Percentiles rank a stretch among this genome's conserved stretches.
These are phyloP conservation scores for Phytopythium litorale DNA, from an alignment of 352 stramenopile species.

Conservation along the genomic window DNA sequence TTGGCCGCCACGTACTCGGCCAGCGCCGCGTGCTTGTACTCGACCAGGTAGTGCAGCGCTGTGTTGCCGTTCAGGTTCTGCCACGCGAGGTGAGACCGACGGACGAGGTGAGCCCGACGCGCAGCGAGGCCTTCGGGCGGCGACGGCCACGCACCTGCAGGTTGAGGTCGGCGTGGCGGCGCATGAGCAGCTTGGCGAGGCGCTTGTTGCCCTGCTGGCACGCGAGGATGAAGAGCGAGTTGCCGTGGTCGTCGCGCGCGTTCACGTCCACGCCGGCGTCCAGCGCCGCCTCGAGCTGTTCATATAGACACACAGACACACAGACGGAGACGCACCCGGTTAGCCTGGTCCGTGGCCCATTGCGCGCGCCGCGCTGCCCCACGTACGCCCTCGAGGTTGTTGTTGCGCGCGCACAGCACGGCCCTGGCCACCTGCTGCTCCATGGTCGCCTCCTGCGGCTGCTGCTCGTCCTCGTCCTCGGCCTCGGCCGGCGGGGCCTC, in stretches of 20 bases:
- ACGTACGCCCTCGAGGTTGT: slow-evolving; percentile 73
- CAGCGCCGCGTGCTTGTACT: slow-evolving; percentile 90
- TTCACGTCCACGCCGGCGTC: slow-evolving; percentile 90
- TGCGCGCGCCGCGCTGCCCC: not conserved
- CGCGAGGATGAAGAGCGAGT: slow-evolving; percentile 94
- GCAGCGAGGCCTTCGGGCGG: too few species aligned
- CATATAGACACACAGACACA: not conserved
- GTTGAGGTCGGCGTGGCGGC: slow-evolving; percentile 92
- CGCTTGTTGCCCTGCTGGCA: slow-evolving; percentile 95
- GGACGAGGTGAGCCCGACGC: too few species aligned
- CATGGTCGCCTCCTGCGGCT: slow-evolving; percentile 23
- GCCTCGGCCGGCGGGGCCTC: slow-evolving; percentile 2
- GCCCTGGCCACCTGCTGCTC: slow-evolving; percentile 45
- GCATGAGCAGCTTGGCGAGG: slow-evolving; percentile 93
- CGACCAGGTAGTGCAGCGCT: slow-evolving; percentile 93
- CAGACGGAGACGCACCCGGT: not conserved
- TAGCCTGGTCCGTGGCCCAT: not conserved
- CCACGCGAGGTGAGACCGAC: not conserved
- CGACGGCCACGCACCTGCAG: slow-evolving; percentile 37
- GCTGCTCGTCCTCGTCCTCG: slow-evolving; percentile 8
- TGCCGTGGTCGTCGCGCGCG: slow-evolving; percentile 91
- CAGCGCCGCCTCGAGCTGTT: slow-evolving; percentile 80
- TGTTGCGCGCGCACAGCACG: slow-evolving; percentile 71
- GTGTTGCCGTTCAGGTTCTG: slow-evolving; percentile 95
- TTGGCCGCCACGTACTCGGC: slow-evolving; percentile 94